Percentiles rank a stretch among this genome's conserved stretches.
phyloP scores from a whole-genome alignment of 495 filamentous ascomycete species.

The Beverwykella pulmonaria region DNA sequence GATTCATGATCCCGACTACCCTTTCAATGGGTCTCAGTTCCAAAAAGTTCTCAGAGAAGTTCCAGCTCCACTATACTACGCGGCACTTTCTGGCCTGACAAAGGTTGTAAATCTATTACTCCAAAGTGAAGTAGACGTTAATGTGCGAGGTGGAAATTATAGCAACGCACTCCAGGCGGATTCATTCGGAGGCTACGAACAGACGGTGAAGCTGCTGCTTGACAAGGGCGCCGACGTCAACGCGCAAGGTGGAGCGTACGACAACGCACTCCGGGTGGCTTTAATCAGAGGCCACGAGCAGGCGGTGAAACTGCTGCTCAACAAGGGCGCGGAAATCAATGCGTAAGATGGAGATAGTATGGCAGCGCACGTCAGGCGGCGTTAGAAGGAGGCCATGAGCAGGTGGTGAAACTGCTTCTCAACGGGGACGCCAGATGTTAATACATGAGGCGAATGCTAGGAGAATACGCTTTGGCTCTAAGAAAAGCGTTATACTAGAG shows the following conservation, averaged over 20 bases:
- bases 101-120: not conserved
- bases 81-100: not conserved
- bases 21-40: too few species aligned
- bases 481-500: too few species aligned
- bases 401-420: too few species aligned
- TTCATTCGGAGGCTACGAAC: not conserved
- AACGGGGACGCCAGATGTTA: too few species aligned
- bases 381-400: too few species aligned
- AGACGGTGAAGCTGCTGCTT: not conserved
- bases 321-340: not conserved
- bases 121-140: not conserved
- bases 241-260: not conserved
- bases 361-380: not conserved
- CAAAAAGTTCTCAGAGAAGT: too few species aligned
- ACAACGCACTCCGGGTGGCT: not conserved
- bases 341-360: not conserved
- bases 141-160: not conserved
- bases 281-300: not conserved
- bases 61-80: not conserved
- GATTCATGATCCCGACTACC: not conserved
- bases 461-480: too few species aligned
- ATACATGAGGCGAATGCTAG: too few species aligned
- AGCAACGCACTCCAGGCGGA: not conserved
- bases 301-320: too few species aligned
- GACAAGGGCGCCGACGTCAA: not conserved